A percentile compares a stretch with the other conserved stretches of the same genome.
Conservation (phyloP, 2,329 filamentous ascomycete genomes). For the Ascocoryne sarcoides region DNA sequence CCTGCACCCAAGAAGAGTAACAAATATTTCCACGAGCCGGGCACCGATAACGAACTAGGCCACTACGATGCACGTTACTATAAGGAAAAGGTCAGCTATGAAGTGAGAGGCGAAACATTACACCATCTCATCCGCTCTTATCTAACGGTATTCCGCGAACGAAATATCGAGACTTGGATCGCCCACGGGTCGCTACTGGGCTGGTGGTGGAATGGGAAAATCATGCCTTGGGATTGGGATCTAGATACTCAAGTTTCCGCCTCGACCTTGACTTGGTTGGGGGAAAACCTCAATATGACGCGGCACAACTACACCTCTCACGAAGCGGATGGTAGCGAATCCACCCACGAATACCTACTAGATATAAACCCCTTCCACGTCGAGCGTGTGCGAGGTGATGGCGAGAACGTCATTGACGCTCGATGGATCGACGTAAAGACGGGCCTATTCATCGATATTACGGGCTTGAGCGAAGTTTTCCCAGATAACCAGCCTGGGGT, state of each 20-base stretch:
- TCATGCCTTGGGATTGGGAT: conserved; percentile 80
- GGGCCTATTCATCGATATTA: conserved; percentile 79
- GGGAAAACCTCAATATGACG: conserved; percentile 59
- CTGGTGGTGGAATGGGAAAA: conserved; percentile 80
- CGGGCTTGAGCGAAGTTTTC: conserved; percentile 62
- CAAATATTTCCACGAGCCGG: conserved; percentile 43
- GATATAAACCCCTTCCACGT: conserved; percentile 67
- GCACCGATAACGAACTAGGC: conserved; percentile 47
- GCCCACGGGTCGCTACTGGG: conserved; percentile 77
- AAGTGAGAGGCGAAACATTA: conserved; percentile 56
- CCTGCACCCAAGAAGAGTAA: conserved; percentile 4
- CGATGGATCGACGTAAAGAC: conserved; percentile 72
- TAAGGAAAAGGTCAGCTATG: conserved; percentile 50
- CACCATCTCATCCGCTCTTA: conserved; percentile 67
- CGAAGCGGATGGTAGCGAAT: conserved; percentile 32
- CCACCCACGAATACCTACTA: conserved; percentile 53
- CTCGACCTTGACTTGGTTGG: conserved; percentile 57
- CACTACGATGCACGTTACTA: conserved; percentile 74
- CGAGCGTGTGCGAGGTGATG: conserved; percentile 53
- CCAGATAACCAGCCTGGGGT: conserved; percentile 49
- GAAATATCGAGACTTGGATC: conserved; percentile 73
- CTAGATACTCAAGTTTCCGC: conserved; percentile 71
- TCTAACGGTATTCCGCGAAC: conserved; percentile 53
- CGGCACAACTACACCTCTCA: conserved; percentile 33
- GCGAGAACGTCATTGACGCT: conserved; percentile 73